These are phyloP conservation scores for Solanum dulcamara DNA, from an alignment of 257 asterid species.

Conservation along the genomic window DNA sequence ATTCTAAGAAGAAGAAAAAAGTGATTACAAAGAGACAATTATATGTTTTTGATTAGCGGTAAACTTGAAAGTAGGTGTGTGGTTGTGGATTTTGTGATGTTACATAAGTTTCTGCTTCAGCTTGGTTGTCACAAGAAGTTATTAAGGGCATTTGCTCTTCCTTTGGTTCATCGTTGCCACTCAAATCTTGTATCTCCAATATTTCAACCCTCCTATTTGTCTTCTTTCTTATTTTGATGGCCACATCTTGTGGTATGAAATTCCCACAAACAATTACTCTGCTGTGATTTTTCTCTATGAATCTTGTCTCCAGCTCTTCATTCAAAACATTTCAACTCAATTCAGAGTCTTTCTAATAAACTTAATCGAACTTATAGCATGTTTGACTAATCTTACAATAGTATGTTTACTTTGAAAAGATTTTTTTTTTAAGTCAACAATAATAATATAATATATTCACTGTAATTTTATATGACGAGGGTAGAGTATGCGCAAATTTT, in stretches of 20 bases:
- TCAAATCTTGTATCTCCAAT: conserved; percentile 1
- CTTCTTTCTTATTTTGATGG: conserved; percentile 7
- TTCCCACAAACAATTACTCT: conserved; percentile 6
- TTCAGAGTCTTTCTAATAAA: not conserved
- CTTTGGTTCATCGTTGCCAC: not conserved
- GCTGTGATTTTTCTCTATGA: conserved; percentile 11
- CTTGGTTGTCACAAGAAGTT: not conserved
- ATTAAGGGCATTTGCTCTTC: not conserved
- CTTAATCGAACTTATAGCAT: not conserved
- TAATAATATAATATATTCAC: no score
- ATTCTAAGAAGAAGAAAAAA: not conserved
- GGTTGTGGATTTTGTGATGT: not conserved
- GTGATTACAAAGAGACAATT: not conserved
- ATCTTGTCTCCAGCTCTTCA: not conserved
- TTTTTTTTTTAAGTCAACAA: no score
- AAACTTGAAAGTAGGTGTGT: not conserved
- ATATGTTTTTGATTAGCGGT: not conserved
- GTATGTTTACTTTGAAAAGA: not conserved
- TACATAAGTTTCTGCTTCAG: not conserved
- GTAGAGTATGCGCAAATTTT: no score
- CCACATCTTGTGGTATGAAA: conserved; percentile 11
- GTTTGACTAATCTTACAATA: not conserved
- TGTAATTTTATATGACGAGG: no score
- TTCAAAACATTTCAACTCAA: not conserved
- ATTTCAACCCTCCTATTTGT: conserved; percentile 10